Base-by-base conservation (phyloP, 495 filamentous ascomycete genomes). In the Trichoderma reesei region DNA sequence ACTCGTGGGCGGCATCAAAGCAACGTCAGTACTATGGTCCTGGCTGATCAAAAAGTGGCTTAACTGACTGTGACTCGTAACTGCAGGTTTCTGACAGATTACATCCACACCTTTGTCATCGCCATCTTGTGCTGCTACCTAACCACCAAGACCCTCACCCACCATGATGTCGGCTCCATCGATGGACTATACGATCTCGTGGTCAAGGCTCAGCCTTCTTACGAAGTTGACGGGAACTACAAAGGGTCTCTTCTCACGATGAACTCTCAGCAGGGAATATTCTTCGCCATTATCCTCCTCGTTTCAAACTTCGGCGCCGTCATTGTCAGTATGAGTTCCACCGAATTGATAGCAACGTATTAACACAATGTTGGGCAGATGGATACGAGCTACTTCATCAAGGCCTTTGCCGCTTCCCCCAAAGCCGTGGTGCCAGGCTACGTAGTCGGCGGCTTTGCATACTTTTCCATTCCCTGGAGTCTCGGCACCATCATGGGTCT, bases 381-480 rank as follows among this genome's bases (percentile, higher is more conserved):
- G 14, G 79, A 82, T 66, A 75, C 80, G 63, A 74, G 74, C 11
- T 79, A 80, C 65, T 81, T 76, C 75, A 75, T 81, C 62, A 74
- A 78, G 18, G 80, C 80, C 0, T 80, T 83, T 67, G 77, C 79
- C 1, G 76, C 76, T 7, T 70, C 76, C 13, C 78, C 77, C 0
- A 72, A 74, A 37, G 75, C 73, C 9, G 74, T 77, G 0, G 77
- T 80, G 8, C 73, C 74, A 38, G 80, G 75, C 0, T 83, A 82
- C 62, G 74, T 80, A 26, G 67, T 83, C 4, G 80, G 79, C 20
- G 78, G 78, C 11, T 68, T 82, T 61, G 75, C 78, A 0, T 81
- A 75, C 73, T 82, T 78, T 63, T 74, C 75, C 64, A 78, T 83
- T 37, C 81, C 80, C 0, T 82, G 78, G 56, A 74, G 76, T 10